Evolutionary conservation across 768 basidiomycete species (phyloP).

Genomic region (Exsudoporus frostii): DNA sequence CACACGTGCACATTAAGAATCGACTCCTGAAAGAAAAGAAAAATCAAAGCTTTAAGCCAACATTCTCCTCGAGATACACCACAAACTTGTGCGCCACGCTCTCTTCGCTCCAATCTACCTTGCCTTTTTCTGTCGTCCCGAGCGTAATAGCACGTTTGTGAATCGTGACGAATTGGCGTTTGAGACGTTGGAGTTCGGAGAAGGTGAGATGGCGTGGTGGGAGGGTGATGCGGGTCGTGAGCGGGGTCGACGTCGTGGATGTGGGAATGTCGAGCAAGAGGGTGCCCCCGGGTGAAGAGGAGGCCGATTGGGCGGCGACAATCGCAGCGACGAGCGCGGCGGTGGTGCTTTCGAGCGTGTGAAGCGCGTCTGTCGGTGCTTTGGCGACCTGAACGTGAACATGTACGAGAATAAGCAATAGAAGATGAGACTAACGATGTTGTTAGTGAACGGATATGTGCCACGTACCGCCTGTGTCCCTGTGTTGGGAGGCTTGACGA

Average conservation of each 20-base stretch:
- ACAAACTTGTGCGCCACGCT: constrained; percentile 70
- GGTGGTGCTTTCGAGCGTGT: constrained; percentile 78
- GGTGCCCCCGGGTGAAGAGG: constrained; percentile 46
- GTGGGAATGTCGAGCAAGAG: constrained; percentile 32
- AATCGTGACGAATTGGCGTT: constrained; percentile 86
- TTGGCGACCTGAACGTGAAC: constrained; percentile 54
- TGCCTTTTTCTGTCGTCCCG: constrained; percentile 74
- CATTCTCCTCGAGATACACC: constrained; percentile 66
- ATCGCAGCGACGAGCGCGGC: constrained; percentile 68
- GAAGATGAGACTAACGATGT: neutral
- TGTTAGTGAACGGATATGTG: too few species aligned
- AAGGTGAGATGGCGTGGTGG: constrained; percentile 74
- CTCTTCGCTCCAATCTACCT: constrained; percentile 73
- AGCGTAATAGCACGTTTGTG: constrained; percentile 89
- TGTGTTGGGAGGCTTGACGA: constrained; percentile 83
- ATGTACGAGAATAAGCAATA: neutral
- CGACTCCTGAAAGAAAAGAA: too few species aligned
- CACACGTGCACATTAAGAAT: neutral
- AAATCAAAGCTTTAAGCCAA: constrained; percentile 38
- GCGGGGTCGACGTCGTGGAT: constrained; percentile 33
- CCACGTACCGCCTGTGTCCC: constrained; percentile 69
- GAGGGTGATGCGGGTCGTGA: constrained; percentile 53
- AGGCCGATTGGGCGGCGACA: constrained; percentile 57
- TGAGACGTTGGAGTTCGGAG: constrained; percentile 83
- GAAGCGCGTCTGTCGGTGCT: constrained; percentile 86